These are phyloP conservation scores for Penicillium salamii DNA, from an alignment of 495 filamentous ascomycete species.

Conservation along the genomic window DNA sequence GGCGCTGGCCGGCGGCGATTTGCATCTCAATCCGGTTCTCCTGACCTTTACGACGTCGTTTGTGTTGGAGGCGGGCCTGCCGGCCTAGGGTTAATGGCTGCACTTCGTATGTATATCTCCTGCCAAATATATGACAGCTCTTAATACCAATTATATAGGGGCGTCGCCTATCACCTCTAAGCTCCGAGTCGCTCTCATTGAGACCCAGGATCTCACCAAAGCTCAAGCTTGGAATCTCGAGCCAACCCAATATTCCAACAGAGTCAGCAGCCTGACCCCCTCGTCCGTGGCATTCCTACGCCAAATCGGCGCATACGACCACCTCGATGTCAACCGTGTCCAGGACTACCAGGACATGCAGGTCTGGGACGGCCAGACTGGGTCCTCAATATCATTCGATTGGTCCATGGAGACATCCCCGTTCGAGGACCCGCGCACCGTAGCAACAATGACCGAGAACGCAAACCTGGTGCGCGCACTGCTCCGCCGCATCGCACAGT, in stretches of 20 bases:
- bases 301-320: conserved; percentile 83
- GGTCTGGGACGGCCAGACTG: conserved; percentile 94
- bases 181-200: conserved; percentile 84
- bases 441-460: conserved; percentile 98
- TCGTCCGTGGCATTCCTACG: conserved; percentile 69
- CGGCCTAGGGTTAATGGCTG: conserved; percentile 81
- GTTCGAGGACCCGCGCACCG: conserved; percentile 53
- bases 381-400: conserved; percentile 84
- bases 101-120: conserved; percentile 62
- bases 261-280: conserved; percentile 91
- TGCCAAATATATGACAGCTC: background rate
- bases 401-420: conserved; percentile 53
- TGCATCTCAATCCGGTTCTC: conserved; percentile 19
- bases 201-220: conserved; percentile 77
- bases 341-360: conserved; percentile 90
- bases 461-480: conserved; percentile 78
- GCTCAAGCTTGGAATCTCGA: conserved; percentile 62
- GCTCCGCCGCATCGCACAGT: conserved; percentile 62
- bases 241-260: conserved; percentile 76
- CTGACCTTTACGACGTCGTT: conserved; percentile 84
- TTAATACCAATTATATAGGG: conserved; percentile 30
- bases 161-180: conserved; percentile 69
- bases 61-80: conserved; percentile 97
- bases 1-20: conserved; percentile 28
- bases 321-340: conserved; percentile 64